Evolutionary conservation across 106 monocot genomes (phyloP).

Genomic region (Acorus calamus): DNA sequence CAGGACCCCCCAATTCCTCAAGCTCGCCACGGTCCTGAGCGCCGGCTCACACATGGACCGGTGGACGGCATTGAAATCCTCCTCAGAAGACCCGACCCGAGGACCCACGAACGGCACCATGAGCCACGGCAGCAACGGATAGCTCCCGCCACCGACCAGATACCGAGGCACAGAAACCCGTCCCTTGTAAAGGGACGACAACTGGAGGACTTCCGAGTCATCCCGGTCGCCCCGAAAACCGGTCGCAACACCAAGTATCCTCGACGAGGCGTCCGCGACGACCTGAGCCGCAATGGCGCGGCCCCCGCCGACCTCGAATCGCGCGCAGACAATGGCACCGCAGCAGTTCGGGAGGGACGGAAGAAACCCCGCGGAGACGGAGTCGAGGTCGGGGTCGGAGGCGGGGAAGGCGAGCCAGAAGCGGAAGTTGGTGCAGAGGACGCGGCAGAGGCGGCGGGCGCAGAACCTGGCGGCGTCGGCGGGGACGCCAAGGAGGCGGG

Average conservation of each 20-base stretch:
- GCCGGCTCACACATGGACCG: constrained; percentile 25
- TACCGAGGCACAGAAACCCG: constrained; percentile 18
- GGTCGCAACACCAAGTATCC: constrained; percentile 35
- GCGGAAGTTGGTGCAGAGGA: constrained; percentile 79
- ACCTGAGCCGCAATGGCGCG: constrained; percentile 30
- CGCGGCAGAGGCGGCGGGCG: constrained; percentile 56
- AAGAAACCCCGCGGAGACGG: constrained; percentile 20
- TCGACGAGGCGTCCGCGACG: constrained; percentile 35
- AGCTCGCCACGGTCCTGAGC: constrained; percentile 27
- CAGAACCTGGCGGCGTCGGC: constrained; percentile 40
- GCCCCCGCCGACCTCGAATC: constrained; percentile 14
- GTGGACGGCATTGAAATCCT: constrained; percentile 46
- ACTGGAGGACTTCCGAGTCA: constrained; percentile 17
- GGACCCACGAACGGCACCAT: constrained; percentile 49
- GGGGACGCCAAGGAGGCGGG: constrained; percentile 40
- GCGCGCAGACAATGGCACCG: constrained; percentile 38
- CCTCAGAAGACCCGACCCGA: constrained; percentile 22
- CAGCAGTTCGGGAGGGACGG: constrained; percentile 36
- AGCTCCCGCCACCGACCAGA: constrained; percentile 33
- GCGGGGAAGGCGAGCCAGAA: constrained; percentile 72
- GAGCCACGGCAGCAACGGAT: constrained; percentile 55
- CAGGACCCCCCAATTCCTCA: constrained; percentile 62
- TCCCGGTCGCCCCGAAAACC: constrained; percentile 22
- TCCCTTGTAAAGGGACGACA: constrained; percentile 36
- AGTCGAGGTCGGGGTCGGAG: constrained; percentile 3